Evolutionary conservation across 371 early-diverging fungal genomes (phyloP).

Genomic region (Rhizopus sp.): DNA sequence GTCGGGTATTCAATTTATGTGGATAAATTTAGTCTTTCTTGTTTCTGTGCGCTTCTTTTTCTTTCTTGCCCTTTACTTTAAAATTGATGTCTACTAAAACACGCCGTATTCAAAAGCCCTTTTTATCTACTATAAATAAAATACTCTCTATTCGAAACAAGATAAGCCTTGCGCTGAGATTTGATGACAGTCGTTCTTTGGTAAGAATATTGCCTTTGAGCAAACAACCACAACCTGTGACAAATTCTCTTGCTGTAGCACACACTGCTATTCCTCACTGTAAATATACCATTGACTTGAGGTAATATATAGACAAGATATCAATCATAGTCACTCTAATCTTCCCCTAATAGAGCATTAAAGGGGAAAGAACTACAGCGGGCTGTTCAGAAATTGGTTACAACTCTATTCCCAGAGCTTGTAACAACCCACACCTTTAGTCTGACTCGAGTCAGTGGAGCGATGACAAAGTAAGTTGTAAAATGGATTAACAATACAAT

Average conservation of each 20-base stretch:
- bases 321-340: neutral
- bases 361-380: constrained; percentile 35
- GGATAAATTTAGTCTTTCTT: too few relatives aligned
- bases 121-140: neutral
- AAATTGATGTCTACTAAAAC: too few relatives aligned
- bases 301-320: neutral
- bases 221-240: constrained; percentile 3
- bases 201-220: constrained; percentile 6
- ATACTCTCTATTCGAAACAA: neutral
- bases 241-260: constrained; percentile 2
- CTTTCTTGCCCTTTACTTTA: too few relatives aligned
- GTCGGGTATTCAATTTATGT: too few relatives aligned
- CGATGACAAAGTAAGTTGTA: constrained; percentile 74
- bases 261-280: neutral
- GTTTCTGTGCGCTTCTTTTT: too few relatives aligned
- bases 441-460: constrained; percentile 75
- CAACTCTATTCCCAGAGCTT: constrained; percentile 43
- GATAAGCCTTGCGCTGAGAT: neutral
- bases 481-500: neutral
- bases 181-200: neutral
- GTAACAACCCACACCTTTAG: constrained; percentile 24
- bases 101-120: neutral
- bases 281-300: neutral
- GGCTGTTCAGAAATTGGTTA: constrained; percentile 23
- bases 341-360: constrained; percentile 13